Conservation (phyloP, 768 basidiomycete genomes). For the Hygrocybe punicea region DNA sequence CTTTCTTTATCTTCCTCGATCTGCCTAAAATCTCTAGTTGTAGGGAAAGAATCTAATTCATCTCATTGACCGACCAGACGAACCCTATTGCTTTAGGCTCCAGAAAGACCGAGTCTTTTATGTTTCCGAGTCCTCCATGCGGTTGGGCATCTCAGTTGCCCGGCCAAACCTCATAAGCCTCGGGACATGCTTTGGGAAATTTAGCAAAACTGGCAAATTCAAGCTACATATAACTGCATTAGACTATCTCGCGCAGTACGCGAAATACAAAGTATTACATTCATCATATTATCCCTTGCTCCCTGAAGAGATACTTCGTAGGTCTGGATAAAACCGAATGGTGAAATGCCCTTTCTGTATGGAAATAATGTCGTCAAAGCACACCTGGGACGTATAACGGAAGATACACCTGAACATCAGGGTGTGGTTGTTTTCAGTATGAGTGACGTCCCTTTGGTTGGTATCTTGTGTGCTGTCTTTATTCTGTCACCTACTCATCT, state of each 20-base stretch:
- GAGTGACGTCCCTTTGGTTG: conserved; percentile 88
- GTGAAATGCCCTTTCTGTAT: conserved; percentile 99
- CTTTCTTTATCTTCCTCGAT: not conserved
- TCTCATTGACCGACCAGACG: conserved; percentile 90
- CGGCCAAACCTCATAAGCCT: conserved; percentile 88
- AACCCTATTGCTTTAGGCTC: conserved; percentile 92
- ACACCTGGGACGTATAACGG: conserved; percentile 96
- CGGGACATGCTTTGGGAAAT: conserved; percentile 97
- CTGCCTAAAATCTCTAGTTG: not conserved
- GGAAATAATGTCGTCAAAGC: conserved; percentile 99
- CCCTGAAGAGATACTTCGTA: conserved; percentile 27
- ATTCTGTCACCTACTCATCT: not conserved
- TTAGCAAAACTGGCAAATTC: conserved; percentile 96
- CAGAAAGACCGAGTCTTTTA: conserved; percentile 96
- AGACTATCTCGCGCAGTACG: conserved; percentile 92
- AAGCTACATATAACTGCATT: conserved; percentile 93
- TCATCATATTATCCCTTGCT: not conserved
- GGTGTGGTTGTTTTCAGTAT: conserved; percentile 96
- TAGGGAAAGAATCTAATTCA: conserved; percentile 96
- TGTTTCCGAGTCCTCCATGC: conserved; percentile 93
- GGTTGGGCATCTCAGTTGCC: conserved; percentile 86
- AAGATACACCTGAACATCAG: conserved; percentile 98
- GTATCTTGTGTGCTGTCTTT: conserved; percentile 20
- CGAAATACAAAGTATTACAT: conserved; percentile 85
- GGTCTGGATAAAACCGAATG: conserved; percentile 99